Percentiles rank a stretch among this genome's conserved stretches.
phyloP scores from a whole-genome alignment of 208 protist genomes.

The Leishmania amazonensis region DNA sequence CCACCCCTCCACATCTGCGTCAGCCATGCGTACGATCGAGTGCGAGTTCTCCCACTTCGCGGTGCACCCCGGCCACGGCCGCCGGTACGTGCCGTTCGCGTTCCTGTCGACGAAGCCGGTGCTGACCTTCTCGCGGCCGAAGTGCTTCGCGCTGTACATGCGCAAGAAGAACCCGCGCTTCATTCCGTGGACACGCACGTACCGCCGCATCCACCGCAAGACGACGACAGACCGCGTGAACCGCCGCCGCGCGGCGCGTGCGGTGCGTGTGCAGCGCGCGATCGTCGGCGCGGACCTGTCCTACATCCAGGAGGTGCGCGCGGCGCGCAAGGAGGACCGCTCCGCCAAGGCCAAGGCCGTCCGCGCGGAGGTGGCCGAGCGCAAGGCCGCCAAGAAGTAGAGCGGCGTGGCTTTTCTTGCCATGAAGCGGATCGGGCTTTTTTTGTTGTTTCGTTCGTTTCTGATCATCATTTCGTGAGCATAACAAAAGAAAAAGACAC shows the following conservation, averaged over 20 bases:
- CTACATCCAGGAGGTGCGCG: slow-evolving; percentile 90
- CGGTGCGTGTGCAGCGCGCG: slow-evolving; percentile 76
- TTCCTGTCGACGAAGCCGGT: slow-evolving; percentile 95
- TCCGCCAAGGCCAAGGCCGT: slow-evolving; percentile 89
- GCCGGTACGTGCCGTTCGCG: slow-evolving; percentile 93
- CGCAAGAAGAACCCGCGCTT: slow-evolving; percentile 96
- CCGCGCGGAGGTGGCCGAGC: slow-evolving; percentile 88
- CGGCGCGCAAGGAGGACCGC: slow-evolving; percentile 80
- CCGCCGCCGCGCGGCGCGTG: slow-evolving; percentile 80
- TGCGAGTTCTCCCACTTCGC: slow-evolving; percentile 94
- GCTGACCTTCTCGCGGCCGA: slow-evolving; percentile 90
- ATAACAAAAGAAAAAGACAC: too few relatives aligned
- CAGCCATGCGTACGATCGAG: slow-evolving; percentile 52
- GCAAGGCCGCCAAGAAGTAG: slow-evolving; percentile 93
- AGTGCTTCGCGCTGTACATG: slow-evolving; percentile 93
- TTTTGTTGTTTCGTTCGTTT: neutral
- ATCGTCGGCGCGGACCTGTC: slow-evolving; percentile 90
- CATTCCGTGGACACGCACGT: slow-evolving; percentile 93
- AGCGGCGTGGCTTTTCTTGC: neutral
- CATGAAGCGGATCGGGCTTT: neutral
- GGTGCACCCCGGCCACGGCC: slow-evolving; percentile 94
- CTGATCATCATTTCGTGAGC: neutral
- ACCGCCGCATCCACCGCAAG: slow-evolving; percentile 94
- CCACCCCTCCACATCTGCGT: slow-evolving; percentile 44
- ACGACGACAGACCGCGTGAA: slow-evolving; percentile 82